Base-by-base conservation (phyloP, 2,329 filamentous ascomycete species). In the Thelonectria rubi region DNA sequence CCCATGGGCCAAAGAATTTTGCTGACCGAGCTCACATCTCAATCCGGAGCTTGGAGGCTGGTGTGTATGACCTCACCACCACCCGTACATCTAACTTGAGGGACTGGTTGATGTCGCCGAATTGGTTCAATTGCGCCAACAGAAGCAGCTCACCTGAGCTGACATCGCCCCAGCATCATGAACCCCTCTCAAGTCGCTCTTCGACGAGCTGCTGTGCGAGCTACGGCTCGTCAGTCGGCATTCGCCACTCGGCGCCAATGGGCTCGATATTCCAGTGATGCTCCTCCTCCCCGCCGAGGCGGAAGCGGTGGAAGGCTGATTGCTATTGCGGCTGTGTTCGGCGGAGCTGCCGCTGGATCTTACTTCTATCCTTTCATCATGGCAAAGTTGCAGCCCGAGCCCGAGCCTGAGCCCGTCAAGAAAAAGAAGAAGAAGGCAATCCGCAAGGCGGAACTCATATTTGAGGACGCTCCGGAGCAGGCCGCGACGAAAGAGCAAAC, bases 401-500 rank as follows among this genome's bases (percentile, higher is more conserved):
- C 65, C 20, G 66, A 71, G 54, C 51, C 56, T 20, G 55, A 70
- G 45, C 55, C 48, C 17, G 45, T 24, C 9, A 20, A 45, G 15
- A 45, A 50, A 15, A 56, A 54, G 45, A 56, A 55, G 5, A 62
- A 66, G 20, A 48, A 67, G 40, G 48, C 52, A 17, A 49, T 58
- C 3, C 58, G 65, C 40, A 77, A 81, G 69, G 84, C 85, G 1
- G 83, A 89, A 55, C 72, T 93, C 42, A 80, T 86, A 60, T 91
- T 93, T 65, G 92, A 96, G 77, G 84, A 88, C 74, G 78, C 86
- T 21, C 82, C 88, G 57, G 81, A 79, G 64, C 81, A 83, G 63
- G 80, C 83, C 21, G 75, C 79, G 1, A 88, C 87, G 7, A 87
- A 87, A 66, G 91, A 94, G 75, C 89, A 93, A 65, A 89, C 89